Percentiles rank a stretch among this genome's conserved stretches.
phyloP scores from a whole-genome alignment of 768 basidiomycete species.

The Tremella yokohamensis region DNA sequence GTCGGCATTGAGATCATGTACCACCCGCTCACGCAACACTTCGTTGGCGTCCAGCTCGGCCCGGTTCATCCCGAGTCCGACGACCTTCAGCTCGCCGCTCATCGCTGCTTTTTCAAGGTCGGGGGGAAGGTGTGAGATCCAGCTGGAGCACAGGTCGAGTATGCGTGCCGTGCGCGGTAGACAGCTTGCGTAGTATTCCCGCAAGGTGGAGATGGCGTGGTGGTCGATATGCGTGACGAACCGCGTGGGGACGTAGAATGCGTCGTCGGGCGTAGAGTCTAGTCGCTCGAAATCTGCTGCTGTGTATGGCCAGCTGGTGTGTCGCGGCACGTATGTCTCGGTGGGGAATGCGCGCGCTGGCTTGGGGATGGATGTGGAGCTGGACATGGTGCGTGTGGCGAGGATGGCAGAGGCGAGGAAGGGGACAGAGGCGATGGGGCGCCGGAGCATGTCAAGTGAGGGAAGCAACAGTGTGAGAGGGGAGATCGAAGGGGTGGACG shows the following conservation, averaged over 20 bases:
- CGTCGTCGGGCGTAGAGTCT: constrained; percentile 19
- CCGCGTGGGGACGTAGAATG: constrained; percentile 29
- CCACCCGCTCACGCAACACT: constrained; percentile 18
- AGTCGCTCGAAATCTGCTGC: constrained; percentile 11
- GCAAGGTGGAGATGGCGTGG: constrained; percentile 21
- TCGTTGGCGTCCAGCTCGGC: constrained; percentile 26
- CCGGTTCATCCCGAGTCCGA: constrained; percentile 36
- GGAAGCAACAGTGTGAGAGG: too few species aligned
- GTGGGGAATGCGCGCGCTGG: not conserved
- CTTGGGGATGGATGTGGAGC: not conserved
- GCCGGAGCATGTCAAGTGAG: too few species aligned
- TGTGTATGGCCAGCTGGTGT: constrained; percentile 8
- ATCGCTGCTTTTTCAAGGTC: constrained; percentile 7
- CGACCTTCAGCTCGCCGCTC: constrained; percentile 11
- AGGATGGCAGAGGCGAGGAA: not conserved
- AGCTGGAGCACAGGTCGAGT: constrained; percentile 36
- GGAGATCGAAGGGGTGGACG: too few species aligned
- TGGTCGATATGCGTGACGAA: constrained; percentile 40
- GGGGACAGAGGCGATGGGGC: too few species aligned
- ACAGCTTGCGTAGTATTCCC: constrained; percentile 23
- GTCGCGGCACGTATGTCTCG: not conserved
- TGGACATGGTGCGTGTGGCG: not conserved
- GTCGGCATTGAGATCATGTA: constrained; percentile 30
- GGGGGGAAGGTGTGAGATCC: constrained; percentile 34
- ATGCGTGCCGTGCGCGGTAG: constrained; percentile 20